Conservation (phyloP, 495 filamentous ascomycete genomes). For the Podospora pseudoanserina region DNA sequence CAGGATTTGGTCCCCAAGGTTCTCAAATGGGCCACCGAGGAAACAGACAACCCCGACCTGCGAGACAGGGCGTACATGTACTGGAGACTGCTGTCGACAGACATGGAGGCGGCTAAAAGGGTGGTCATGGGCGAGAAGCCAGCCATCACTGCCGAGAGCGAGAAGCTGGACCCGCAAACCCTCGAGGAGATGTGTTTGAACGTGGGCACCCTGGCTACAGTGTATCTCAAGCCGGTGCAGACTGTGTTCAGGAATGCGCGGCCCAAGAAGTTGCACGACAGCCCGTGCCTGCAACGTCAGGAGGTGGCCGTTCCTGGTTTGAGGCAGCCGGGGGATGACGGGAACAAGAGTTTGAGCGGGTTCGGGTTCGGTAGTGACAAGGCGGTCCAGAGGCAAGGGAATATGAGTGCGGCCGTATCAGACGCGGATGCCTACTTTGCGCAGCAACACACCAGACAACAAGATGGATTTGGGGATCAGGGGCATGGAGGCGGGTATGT, state of each 20-base stretch:
- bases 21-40: constrained; percentile 97
- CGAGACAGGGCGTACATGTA: constrained; percentile 98
- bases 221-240: constrained; percentile 96
- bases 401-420: constrained; percentile 66
- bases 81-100: constrained; percentile 94
- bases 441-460: constrained; percentile 29
- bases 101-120: constrained; percentile 78
- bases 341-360: constrained; percentile 51
- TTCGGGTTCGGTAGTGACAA: constrained; percentile 52
- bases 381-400: constrained; percentile 30
- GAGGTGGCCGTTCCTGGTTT: constrained; percentile 34
- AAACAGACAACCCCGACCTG: constrained; percentile 97
- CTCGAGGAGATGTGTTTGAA: constrained; percentile 97
- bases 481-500: constrained; percentile 53
- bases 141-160: constrained; percentile 91
- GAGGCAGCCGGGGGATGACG: constrained; percentile 46
- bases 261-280: constrained; percentile 69
- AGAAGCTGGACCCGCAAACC: constrained; percentile 86
- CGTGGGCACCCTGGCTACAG: constrained; percentile 92
- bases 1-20: constrained; percentile 93
- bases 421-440: constrained; percentile 87
- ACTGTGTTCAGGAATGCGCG: constrained; percentile 94
- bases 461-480: constrained; percentile 67
- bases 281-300: constrained; percentile 77
- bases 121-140: constrained; percentile 98